Base-by-base conservation (phyloP, 768 basidiomycete genomes). In the Termitomyces sp. region DNA sequence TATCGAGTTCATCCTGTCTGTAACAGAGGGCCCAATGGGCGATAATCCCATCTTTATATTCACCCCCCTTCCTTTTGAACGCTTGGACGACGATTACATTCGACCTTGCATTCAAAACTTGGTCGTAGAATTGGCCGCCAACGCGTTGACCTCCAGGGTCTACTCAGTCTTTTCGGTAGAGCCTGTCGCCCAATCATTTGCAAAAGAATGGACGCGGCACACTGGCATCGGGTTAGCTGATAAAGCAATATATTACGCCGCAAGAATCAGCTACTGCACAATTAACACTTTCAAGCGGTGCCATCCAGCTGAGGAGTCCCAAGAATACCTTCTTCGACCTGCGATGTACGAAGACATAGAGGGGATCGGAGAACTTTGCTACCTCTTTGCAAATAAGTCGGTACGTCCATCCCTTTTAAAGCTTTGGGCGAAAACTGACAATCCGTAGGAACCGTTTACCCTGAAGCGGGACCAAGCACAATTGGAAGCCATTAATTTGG, bases 21-120 rank as follows among this genome's bases (percentile, higher is more conserved):
- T 81, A 59, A 88, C 85, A 0, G 66, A 76, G 27, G 81, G 81
- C 0, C 64, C 68, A 18, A 69, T 86, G 47, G 87, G 80, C 1
- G 63, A 71, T 44, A 87, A 90, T 58, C 90, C 89, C 3, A 60
- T 87, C 7, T 91, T 91, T 70, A 72, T 91, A 27, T 80, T 76
- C 63, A 79, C 73, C 23, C 71, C 73, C 32, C 74, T 74, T 56
- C 76, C 71, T 0, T 72, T 63, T 62, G 66, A 69, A 15, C 55
- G 58, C 5, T 73, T 88, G 29, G 59, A 66, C 44, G 41, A 61
- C n/a, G 61, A 72, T 1, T 67, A 69, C 36, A 64, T 82, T 13
- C 52, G 61, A 2, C 71, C 71, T 5, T 73, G 79, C 11, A 64
- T 91, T 27, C 41, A 55, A 2, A 55, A 63, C 13, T 69, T 88